phyloP scores from a whole-genome alignment of 768 basidiomycete genomes.

The Hygrocybe punicea region DNA sequence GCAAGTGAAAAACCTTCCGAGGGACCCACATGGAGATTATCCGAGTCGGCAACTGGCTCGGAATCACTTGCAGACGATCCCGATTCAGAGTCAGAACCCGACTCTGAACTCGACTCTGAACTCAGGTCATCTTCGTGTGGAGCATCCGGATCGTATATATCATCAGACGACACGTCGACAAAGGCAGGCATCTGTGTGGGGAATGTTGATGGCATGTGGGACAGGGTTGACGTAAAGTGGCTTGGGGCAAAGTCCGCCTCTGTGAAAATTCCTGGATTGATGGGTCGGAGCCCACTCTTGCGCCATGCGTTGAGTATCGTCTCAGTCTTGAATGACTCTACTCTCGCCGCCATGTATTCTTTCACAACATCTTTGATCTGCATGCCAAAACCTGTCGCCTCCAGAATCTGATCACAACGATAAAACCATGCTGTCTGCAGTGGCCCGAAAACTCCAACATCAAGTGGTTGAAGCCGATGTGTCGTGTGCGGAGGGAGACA shows the following conservation, averaged over 20 bases:
- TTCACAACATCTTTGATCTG: constrained; percentile 3
- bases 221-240: constrained; percentile 2
- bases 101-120: neutral
- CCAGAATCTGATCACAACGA: constrained; percentile 14
- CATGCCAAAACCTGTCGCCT: constrained; percentile 16
- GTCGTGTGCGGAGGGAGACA: constrained; percentile 39
- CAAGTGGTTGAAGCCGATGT: constrained; percentile 34
- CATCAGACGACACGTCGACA: constrained; percentile 11
- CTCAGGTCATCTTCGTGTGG: neutral
- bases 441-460: constrained; percentile 36
- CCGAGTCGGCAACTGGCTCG: too few species aligned
- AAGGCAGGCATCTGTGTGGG: constrained; percentile 8
- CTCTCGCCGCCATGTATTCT: constrained; percentile 9
- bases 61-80: too few species aligned
- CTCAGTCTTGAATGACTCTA: constrained; percentile 9
- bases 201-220: constrained; percentile 12
- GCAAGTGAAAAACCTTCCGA: too few species aligned
- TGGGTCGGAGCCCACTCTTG: constrained; percentile 24
- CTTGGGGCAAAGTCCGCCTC: constrained; percentile 13
- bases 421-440: constrained; percentile 17
- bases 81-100: neutral
- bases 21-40: too few species aligned
- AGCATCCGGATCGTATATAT: constrained; percentile 11
- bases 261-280: constrained; percentile 14
- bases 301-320: constrained; percentile 20